phyloP scores from a whole-genome alignment of 371 early-diverging fungal species.

The Saksenaea oblongispora region DNA sequence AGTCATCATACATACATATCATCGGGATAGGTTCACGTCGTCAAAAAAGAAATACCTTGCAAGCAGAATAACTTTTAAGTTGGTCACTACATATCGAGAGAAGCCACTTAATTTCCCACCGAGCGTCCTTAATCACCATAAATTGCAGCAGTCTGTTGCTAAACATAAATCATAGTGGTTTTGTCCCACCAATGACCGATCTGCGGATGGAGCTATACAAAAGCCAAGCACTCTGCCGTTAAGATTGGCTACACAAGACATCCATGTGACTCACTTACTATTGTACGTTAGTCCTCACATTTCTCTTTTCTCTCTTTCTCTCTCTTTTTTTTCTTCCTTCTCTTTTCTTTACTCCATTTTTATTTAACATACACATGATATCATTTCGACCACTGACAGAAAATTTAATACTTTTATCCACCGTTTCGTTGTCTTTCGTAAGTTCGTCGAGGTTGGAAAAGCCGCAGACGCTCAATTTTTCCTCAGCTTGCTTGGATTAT shows the following conservation, averaged over 20 bases:
- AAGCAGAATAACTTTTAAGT: no score
- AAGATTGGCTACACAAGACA: background rate
- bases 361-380: constrained; percentile 11
- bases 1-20: no score
- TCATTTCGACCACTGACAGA: constrained; percentile 24
- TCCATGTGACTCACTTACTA: no score
- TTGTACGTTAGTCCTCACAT: background rate
- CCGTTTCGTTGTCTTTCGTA: constrained; percentile 32
- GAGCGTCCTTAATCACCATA: no score
- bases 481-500: constrained; percentile 43
- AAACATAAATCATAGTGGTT: no score
- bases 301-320: background rate
- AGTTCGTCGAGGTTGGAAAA: background rate
- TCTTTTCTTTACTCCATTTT: constrained; percentile 8
- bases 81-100: no score
- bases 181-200: no score
- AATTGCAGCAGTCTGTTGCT: no score
- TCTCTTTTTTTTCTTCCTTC: background rate
- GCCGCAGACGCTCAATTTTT: background rate
- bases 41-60: no score
- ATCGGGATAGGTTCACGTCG: no score
- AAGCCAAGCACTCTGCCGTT: no score
- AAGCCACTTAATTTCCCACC: no score
- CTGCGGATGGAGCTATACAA: background rate
- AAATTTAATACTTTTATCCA: constrained; percentile 34